Conservation (phyloP, 176 grass and related monocot species). For the Oryza nivara region DNA sequence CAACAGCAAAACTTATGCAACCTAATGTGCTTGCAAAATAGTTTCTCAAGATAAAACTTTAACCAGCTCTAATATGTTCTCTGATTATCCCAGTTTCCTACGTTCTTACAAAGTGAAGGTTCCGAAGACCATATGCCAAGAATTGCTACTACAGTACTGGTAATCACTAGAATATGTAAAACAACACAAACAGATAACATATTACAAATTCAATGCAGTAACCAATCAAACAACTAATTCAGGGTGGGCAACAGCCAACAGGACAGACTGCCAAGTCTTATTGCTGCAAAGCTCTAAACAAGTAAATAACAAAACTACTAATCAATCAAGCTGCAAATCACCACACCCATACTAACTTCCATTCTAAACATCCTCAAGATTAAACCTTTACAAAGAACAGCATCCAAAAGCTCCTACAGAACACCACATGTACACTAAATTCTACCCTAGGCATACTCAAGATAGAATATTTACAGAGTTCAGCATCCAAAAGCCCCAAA, state of each 20-base stretch:
- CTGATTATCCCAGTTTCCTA: background rate
- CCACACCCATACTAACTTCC: background rate
- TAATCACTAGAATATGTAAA: constrained; percentile 14
- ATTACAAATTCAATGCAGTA: constrained; percentile 23
- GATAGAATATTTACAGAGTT: constrained; percentile 7
- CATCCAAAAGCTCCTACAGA: background rate
- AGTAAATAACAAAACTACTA: background rate
- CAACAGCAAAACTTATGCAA: constrained; percentile 5
- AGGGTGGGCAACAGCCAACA: background rate
- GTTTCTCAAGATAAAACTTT: background rate
- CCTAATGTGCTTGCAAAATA: background rate
- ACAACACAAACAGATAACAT: background rate
- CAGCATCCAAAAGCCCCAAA: constrained; percentile 24
- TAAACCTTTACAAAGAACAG: constrained; percentile 2
- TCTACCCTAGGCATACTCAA: constrained; percentile 16
- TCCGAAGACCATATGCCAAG: background rate
- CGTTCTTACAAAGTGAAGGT: constrained; percentile 15
- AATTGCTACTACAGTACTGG: background rate
- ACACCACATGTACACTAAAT: background rate
- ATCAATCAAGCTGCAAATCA: background rate
- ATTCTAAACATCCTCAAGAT: constrained; percentile 19
- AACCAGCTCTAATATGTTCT: constrained; percentile 5
- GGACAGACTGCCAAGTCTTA: background rate
- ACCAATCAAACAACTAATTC: constrained; percentile 2
- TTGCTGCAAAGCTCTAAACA: constrained; percentile 3